Evolutionary conservation across 108 stramenopile genomes (phyloP).

Genomic region (Conticribra guillardii): DNA sequence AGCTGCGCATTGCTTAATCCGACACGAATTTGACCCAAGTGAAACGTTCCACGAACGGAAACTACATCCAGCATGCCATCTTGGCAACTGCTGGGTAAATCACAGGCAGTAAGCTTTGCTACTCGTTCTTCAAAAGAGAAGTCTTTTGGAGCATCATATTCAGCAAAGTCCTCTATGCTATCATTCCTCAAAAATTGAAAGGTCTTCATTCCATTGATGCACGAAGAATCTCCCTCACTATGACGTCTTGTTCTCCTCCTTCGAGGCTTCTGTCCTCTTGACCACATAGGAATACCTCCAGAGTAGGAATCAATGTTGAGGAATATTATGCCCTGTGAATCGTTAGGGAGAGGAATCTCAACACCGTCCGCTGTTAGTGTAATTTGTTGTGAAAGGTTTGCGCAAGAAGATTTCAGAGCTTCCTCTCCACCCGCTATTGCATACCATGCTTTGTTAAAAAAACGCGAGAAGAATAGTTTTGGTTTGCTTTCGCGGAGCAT

Average conservation of each 20-base stretch:
- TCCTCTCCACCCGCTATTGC: slow-evolving; percentile 89
- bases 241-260: slow-evolving; percentile 20
- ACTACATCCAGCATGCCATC: slow-evolving; percentile 90
- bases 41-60: slow-evolving; percentile 80
- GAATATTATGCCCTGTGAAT: slow-evolving; percentile 89
- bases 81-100: slow-evolving; percentile 77
- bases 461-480: slow-evolving; percentile 83
- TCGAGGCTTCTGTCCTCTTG: slow-evolving; percentile 53
- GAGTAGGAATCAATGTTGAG: slow-evolving; percentile 91
- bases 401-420: slow-evolving; percentile 69
- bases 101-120: slow-evolving; percentile 63
- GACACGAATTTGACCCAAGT: slow-evolving; percentile 90
- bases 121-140: slow-evolving; percentile 55
- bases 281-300: slow-evolving; percentile 89
- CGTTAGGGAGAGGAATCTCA: slow-evolving; percentile 79
- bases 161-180: slow-evolving; percentile 63
- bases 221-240: slow-evolving; percentile 35
- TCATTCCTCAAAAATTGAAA: slow-evolving; percentile 46
- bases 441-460: slow-evolving; percentile 93
- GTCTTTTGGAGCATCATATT: slow-evolving; percentile 8
- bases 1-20: slow-evolving; percentile 80
- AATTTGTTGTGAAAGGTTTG: slow-evolving; percentile 78
- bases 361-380: slow-evolving; percentile 86
- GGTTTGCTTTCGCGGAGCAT: slow-evolving; percentile 75
- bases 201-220: slow-evolving; percentile 12